Percentiles rank a stretch among this genome's conserved stretches.
These are phyloP conservation scores for Fusarium camptoceras DNA, from an alignment of 2,329 filamentous ascomycete genomes.

Conservation along the genomic window DNA sequence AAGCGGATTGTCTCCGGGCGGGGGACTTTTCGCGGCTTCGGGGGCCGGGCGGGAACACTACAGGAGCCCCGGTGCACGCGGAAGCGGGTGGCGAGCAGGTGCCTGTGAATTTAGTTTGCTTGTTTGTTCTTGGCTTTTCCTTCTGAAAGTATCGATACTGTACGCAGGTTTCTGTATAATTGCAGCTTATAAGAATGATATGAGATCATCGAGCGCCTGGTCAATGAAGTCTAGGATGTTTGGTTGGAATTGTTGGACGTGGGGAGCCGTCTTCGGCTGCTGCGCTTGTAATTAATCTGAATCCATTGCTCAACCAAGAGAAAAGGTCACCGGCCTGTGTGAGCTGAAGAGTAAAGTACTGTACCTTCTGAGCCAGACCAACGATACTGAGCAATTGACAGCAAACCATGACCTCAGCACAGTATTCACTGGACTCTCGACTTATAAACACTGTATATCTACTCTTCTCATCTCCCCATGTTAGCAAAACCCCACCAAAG, in stretches of 20 bases:
- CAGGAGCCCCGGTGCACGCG: slow-evolving; percentile 18
- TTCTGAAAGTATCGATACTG: neutral
- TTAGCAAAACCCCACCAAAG: slow-evolving; percentile 37
- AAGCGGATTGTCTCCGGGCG: slow-evolving; percentile 28
- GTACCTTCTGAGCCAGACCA: slow-evolving; percentile 38
- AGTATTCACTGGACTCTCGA: neutral
- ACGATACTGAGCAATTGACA: too few species aligned
- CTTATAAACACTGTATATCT: slow-evolving; percentile 6
- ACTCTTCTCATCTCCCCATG: slow-evolving; percentile 16
- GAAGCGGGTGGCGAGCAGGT: slow-evolving; percentile 35
- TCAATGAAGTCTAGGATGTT: slow-evolving; percentile 9
- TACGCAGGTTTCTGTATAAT: neutral
- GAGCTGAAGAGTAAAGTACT: slow-evolving; percentile 22
- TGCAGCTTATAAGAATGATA: slow-evolving; percentile 10
- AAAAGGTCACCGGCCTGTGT: slow-evolving; percentile 23
- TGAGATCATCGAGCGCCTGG: slow-evolving; percentile 24
- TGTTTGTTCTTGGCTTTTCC: slow-evolving; percentile 10
- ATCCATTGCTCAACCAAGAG: slow-evolving; percentile 32
- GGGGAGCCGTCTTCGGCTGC: slow-evolving; percentile 30
- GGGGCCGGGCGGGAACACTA: slow-evolving; percentile 38
- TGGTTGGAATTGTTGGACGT: slow-evolving; percentile 42
- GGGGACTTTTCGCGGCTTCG: slow-evolving; percentile 34
- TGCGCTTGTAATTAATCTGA: slow-evolving; percentile 29
- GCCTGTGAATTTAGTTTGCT: slow-evolving; percentile 1
- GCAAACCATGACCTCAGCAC: slow-evolving; percentile 6